Percentiles rank a stretch among this genome's conserved stretches.
Evolutionary conservation across 495 filamentous ascomycete genomes (phyloP).

Genomic region (Lichenothelia convexa): DNA sequence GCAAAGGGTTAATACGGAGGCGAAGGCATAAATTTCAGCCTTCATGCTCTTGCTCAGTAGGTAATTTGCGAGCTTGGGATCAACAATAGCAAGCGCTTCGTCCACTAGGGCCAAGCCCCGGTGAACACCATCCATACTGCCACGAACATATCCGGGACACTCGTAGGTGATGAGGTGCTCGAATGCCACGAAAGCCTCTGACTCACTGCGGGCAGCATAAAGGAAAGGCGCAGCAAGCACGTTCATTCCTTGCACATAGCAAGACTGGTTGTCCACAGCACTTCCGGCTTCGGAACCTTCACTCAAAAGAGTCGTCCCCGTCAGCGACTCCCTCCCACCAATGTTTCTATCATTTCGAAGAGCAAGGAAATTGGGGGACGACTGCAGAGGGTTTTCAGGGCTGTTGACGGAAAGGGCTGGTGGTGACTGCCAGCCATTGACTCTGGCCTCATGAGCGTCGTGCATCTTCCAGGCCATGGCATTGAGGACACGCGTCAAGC

Average conservation of each 20-base stretch:
- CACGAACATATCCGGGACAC: conserved; percentile 83
- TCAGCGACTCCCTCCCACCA: too few relatives aligned
- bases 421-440: conserved; percentile 24
- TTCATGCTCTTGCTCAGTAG: conserved; percentile 70
- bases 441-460: conserved; percentile 42
- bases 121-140: conserved; percentile 95
- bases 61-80: conserved; percentile 68
- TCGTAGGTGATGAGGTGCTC: conserved; percentile 74
- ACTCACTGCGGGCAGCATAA: conserved; percentile 86
- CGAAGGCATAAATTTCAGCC: conserved; percentile 94
- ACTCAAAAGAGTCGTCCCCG: conserved; percentile 20
- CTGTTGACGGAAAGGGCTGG: conserved; percentile 19
- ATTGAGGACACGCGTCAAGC: conserved; percentile 87
- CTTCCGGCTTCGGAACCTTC: conserved; percentile 36
- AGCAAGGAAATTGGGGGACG: conserved; percentile 14
- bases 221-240: conserved; percentile 96
- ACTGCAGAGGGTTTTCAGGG: conserved; percentile 15
- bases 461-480: conserved; percentile 86
- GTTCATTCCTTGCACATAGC: conserved; percentile 98
- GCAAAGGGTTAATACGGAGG: conserved; percentile 83
- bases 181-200: conserved; percentile 85
- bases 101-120: conserved; percentile 81
- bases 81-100: conserved; percentile 72
- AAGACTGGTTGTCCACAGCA: conserved; percentile 38
- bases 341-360: conserved; percentile 6